Base-by-base conservation (phyloP, 2,329 filamentous ascomycete genomes). In the Fusarium bulbicola region DNA sequence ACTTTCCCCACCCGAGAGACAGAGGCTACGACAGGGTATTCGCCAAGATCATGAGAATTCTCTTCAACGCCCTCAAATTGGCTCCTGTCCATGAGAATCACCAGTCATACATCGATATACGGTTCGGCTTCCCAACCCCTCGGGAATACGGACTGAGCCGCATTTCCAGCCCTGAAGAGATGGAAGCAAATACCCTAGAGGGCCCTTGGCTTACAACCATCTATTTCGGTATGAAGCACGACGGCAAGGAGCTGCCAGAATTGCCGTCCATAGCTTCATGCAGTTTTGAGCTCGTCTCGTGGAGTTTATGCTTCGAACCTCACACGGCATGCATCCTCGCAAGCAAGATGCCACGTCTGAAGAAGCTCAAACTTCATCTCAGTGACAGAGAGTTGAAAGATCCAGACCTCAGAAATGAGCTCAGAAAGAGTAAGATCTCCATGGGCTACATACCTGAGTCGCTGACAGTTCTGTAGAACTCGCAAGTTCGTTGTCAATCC, bases 231-330 rank as follows among this genome's bases (percentile, higher is more conserved):
- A 5, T 70, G 14, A 40, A 15, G 5, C 37, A 40, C 16, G 6
- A 11, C 1, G 11, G 30, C 9, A 42, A 64, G 7, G 66, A 64
- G 7, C 30, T 69, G 1, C 65, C 65, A 34, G 45, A 69, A 4
- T 21, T 70, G 5, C 59, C 59, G 6, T 37, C 52, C 18, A 45
- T 69, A 40, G 46, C 46, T 18, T 39, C 65, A 4, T 70, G 66
- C 18, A 40, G 24, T 3, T 70, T 70, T 6, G 52, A 69, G 2
- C 28, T 69, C 7, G 32, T 58, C 6, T 69, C 66, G 1, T 70
- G 65, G 66, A 69, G 66, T 20, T 24, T 69, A 2, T 59, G 68
- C 9, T 45, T 69, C 20, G 36, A 39, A 2, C 65, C 67, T 4
- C 32, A 53, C 4, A 4, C 42, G 7, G 53, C 59, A 7, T 70